Evolutionary conservation across 2,329 filamentous ascomycete species (phyloP).

Genomic region (Hypoxylon sp.): DNA sequence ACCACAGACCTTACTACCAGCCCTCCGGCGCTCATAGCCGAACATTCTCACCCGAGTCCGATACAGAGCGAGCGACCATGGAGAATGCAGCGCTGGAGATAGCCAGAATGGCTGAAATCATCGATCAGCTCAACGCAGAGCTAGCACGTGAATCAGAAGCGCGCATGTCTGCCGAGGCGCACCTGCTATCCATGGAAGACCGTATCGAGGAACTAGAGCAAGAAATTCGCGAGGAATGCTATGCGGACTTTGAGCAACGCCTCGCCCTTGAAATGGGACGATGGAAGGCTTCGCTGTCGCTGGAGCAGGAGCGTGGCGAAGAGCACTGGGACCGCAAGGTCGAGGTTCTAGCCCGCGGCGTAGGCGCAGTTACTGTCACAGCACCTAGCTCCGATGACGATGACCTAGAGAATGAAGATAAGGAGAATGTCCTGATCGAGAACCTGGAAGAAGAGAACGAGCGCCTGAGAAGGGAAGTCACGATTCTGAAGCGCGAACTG

Average conservation of each 20-base stretch:
- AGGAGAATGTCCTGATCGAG: slow-evolving; percentile 74
- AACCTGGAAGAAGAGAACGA: slow-evolving; percentile 81
- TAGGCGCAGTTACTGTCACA: slow-evolving; percentile 58
- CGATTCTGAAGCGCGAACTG: slow-evolving; percentile 76
- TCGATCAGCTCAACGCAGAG: slow-evolving; percentile 79
- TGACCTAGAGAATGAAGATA: slow-evolving; percentile 65
- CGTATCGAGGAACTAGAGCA: slow-evolving; percentile 79
- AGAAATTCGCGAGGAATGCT: slow-evolving; percentile 90
- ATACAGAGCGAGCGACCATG: slow-evolving; percentile 77
- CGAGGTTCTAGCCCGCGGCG: slow-evolving; percentile 75
- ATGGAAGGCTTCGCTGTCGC: slow-evolving; percentile 85
- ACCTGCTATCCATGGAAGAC: slow-evolving; percentile 78
- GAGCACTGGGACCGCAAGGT: slow-evolving; percentile 92
- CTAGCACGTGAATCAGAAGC: slow-evolving; percentile 79
- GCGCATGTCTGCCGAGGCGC: slow-evolving; percentile 79
- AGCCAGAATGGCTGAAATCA: slow-evolving; percentile 80
- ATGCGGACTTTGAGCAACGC: slow-evolving; percentile 84
- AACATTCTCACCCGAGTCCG: slow-evolving; percentile 58
- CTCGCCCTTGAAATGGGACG: slow-evolving; percentile 81
- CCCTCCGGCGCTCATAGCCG: slow-evolving; percentile 53
- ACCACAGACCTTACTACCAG: slow-evolving; percentile 61
- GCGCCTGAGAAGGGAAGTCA: slow-evolving; percentile 74
- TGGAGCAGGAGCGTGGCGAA: slow-evolving; percentile 84
- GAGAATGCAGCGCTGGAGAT: slow-evolving; percentile 87
- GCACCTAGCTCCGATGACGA: slow-evolving; percentile 62